phyloP scores from a whole-genome alignment of 2,329 filamentous ascomycete genomes.

The Colletotrichum graminicola region DNA sequence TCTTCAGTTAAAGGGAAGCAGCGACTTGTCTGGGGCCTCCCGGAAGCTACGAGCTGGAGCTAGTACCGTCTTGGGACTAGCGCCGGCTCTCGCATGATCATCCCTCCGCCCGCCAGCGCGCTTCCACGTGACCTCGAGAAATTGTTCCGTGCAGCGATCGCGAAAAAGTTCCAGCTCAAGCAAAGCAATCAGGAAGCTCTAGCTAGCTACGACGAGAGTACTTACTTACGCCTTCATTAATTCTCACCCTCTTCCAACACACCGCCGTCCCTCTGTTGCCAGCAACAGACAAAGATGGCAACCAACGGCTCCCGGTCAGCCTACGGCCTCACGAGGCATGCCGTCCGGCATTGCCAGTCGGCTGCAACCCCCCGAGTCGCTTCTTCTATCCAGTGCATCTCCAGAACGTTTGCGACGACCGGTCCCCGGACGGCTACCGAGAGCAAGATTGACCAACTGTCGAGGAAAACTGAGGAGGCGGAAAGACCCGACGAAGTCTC shows the following conservation, averaged over 20 bases:
- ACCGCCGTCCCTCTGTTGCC: conserved; percentile 13
- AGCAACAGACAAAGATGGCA: conserved; percentile 34
- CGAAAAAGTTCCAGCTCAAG: conserved; percentile 40
- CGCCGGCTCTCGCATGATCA: conserved; percentile 31
- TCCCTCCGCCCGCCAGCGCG: conserved; percentile 26
- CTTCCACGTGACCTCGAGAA: conserved; percentile 39
- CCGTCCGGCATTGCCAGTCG: conserved; percentile 40
- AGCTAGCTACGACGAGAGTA: conserved; percentile 30
- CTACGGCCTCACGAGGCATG: conserved; percentile 40
- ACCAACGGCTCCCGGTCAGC: conserved; percentile 37
- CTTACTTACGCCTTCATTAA: neutral
- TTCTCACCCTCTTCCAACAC: neutral
- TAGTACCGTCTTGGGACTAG: neutral
- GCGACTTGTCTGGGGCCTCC: neutral
- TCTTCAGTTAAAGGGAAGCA: conserved; percentile 10
- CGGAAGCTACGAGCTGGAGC: neutral
- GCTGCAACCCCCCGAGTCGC: conserved; percentile 18
- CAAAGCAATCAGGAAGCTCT: conserved; percentile 32
- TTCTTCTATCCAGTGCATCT: conserved; percentile 31
- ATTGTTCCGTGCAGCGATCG: conserved; percentile 39
- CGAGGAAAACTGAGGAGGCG: conserved; percentile 26
- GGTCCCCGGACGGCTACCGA: conserved; percentile 9
- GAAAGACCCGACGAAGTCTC: conserved; percentile 32
- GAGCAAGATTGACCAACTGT: conserved; percentile 35
- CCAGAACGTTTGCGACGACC: conserved; percentile 38